Base-by-base conservation (phyloP, 345 rosid genomes). In the Mangifera indica region DNA sequence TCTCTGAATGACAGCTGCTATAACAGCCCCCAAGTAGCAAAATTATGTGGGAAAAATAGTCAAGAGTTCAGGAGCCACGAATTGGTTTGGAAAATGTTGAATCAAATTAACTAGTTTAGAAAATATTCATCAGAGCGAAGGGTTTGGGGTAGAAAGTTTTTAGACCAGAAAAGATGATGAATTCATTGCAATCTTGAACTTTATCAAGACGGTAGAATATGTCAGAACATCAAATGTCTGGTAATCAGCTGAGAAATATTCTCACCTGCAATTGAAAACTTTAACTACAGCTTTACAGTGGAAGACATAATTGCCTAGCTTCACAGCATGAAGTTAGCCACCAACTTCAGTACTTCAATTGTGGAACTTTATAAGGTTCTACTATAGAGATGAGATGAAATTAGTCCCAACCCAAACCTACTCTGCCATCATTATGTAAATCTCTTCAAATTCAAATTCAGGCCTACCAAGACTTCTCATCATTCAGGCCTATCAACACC, bases 271-370 rank as follows among this genome's bases (percentile, higher is more conserved):
- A 72, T 40, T 60, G 53, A 71, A 77, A 78, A 60, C 70, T 67
- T 66, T 25, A 70, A 71, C 87, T 84, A 81, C 80, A 78, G 66
- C 73, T 81, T 81, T 81, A 80, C 87, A 81, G 72, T 56, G 76
- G 77, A 63, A 70, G 54, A 51, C 67, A 62, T 60, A 68, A 80
- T 46, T 67, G 69, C 75, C 76, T 60, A 69, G 57, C 67, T 76
- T 71, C 65, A 63, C 67, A 61, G 49, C 34, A 55, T 29, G 67
- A 61, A 75, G 26, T 22, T n/a, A 22, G 55, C 51, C 17, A 7
- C 15, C 15, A 3, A 8, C 4, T 0, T 32, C 10, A 17, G 55
- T 25, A 44, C 32, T 29, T 29, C 25, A 48, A 34, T 58, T 21
- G 13, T 20, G 60, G 17, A 20, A 60, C 51, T 70, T 54, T 34